Percentiles rank a stretch among this genome's conserved stretches.
phyloP scores from a whole-genome alignment of 768 basidiomycete genomes.

The Tylopilus plumbeoviolaceoides region DNA sequence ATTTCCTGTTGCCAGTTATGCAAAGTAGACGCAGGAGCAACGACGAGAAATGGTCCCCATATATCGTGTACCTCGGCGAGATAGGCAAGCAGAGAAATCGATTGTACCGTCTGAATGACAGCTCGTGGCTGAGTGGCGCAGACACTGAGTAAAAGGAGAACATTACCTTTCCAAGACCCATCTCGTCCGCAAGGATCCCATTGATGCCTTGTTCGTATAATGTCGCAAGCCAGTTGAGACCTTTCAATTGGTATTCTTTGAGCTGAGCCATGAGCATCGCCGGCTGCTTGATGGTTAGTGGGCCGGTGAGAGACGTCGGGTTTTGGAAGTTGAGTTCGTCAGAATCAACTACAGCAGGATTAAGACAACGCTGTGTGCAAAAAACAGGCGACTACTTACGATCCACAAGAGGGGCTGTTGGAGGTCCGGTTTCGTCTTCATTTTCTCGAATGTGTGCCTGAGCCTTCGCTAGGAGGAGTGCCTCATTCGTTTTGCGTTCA shows the following conservation, averaged over 20 bases:
- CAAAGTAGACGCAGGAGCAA: slow-evolving; percentile 93
- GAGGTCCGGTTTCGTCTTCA: slow-evolving; percentile 34
- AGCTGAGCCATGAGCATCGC: slow-evolving; percentile 94
- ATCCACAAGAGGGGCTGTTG: slow-evolving; percentile 58
- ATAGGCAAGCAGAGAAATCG: slow-evolving; percentile 92
- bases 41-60: slow-evolving; percentile 98
- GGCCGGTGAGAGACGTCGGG: slow-evolving; percentile 83
- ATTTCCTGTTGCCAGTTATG: slow-evolving; percentile 99
- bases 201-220: slow-evolving; percentile 99
- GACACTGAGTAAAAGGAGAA: slow-evolving; percentile 7
- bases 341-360: slow-evolving; percentile 64
- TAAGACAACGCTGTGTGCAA: slow-evolving; percentile 1
- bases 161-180: slow-evolving; percentile 88
- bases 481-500: slow-evolving; percentile 78
- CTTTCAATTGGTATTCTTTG: slow-evolving; percentile 98
- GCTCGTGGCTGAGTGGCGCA: not conserved
- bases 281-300: slow-evolving; percentile 84
- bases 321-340: slow-evolving; percentile 99
- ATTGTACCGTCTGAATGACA: slow-evolving; percentile 81
- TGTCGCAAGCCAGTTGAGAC: slow-evolving; percentile 95
- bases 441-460: slow-evolving; percentile 41
- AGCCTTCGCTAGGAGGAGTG: slow-evolving; percentile 60
- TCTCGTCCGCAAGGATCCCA: slow-evolving; percentile 97
- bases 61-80: slow-evolving; percentile 96
- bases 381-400: slow-evolving; percentile 42